Evolutionary conservation across 495 filamentous ascomycete genomes (phyloP), one percentile per base, ranked within the genome.

Genomic region (Schizothecium vesticola): DNA sequence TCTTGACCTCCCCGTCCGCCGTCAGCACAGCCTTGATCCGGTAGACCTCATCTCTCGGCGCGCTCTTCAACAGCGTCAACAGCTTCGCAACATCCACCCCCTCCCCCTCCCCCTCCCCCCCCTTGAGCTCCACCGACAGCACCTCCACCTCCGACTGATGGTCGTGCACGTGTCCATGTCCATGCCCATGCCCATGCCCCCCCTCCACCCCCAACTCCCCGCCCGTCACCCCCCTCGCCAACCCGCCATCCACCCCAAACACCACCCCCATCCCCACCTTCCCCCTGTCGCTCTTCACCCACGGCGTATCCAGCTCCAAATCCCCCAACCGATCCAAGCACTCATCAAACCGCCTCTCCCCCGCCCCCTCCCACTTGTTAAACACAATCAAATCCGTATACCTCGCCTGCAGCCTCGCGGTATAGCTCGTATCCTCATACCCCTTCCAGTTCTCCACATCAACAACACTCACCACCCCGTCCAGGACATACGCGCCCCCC

Each of bases 401-500:
- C 73, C 83, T 77, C 26, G 92, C 92, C 81, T 96, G 92, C 61
- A 94, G 79, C 75, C 90, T 87, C n/a, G 92, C 92, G 61, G 92
- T 95, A 58, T 91, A 94, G 28, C 85, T 89, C 13, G 93, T 97
- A 80, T 97, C 94, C 71, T 92, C 92, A 75, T 99, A 99, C 1
- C 95, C 95, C 70, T 87, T 83, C 94, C 94, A 99, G 77, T 98
- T 98, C 85, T 98, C 95, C 6, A 95, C 93, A 77, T 99, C 95
- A 62, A 99, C 90, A 3, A 97, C 95, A 59, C 86, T 91, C 22
- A 98, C 87, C 55, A 98, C 93, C 3, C 95, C 95, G 75, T 99
- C 95, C 1, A 98, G 86, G 7, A 86, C 82, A 72, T 91, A 97
- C 11, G 76, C 74, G 0, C 87, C 87, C 0, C 80, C 82, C 57